Base-by-base conservation (phyloP, 352 stramenopile species). In the Globisporangium paddicum region DNA sequence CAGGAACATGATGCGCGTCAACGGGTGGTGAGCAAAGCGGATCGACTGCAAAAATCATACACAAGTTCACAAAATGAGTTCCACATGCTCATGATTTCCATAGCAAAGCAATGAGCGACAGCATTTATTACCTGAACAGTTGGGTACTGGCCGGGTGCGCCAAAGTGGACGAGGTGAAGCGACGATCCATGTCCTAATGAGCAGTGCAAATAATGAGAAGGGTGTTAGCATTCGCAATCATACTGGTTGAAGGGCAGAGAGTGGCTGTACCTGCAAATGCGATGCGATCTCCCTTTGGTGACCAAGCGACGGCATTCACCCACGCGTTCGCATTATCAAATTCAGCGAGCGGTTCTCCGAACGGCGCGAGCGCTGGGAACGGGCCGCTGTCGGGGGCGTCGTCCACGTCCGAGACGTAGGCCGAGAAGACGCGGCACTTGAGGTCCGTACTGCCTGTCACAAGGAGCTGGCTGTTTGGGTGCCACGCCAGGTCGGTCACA, bases 241-340 rank as follows among this genome's bases (percentile, higher is more conserved):
- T 9, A 44, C 16, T 16, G 30, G 42, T 21, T 11, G 58, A 49
- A 16, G 2, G 7, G 16, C 21, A 53, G 3, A 38, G 1, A n/a
- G 4, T 16, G 1, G 42, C 18, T 26, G 34, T 49, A 70, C 82
- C 79, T 9, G 89, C 83, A 76, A 97, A 97, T 16, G 88, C 89
- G 30, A 98, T 70, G 52, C 73, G 72, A 66, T 93, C 77, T 35
- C 93, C 93, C 62, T 84, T 86, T 3, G 91, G 90, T 9, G 89
- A 97, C 90, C 93, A 98, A 26, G 86, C 90, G 13, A 97, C 91
- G 28, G 82, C 81, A 55, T 95, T 94, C 47, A 98, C 89, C 93
- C 93, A 98, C 13, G 86, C 90, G 32, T 73, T 94, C 40, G 85
- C 82, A 63, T 93, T 89, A 63, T 96, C 85, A 41, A 95, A 95